Base-by-base conservation (phyloP, 352 stramenopile species). In the Salisapilia sapeloensis region DNA sequence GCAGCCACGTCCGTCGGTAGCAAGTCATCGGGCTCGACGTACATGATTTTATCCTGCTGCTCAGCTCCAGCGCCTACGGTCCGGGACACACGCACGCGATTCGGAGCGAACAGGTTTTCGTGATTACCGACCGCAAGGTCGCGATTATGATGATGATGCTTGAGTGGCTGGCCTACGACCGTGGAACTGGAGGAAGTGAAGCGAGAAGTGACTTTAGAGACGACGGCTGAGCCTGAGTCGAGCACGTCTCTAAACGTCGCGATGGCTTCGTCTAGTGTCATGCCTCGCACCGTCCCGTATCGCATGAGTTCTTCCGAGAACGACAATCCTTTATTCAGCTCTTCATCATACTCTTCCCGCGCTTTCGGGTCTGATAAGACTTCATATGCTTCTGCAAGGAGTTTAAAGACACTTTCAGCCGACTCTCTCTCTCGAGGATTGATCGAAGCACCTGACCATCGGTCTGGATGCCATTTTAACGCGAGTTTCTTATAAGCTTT, bases 391-490 rank as follows among this genome's bases (percentile, higher is more conserved):
- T 89, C 76, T 9, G 76, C 76, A 12, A 89, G 43, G 4, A 91
- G 38, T 38, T 91, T 91, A 34, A 91, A 91, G 12, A 81, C 59
- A 22, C 76, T 50, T 26, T 87, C 72, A 6, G 70, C 72, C 14
- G 66, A 70, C 10, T 74, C 50, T 30, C 71, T 53, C 36, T 89
- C 72, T 17, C 69, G 45, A 4, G 65, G 40, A n/a, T 59, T 63
- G 4, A 41, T 23, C 0, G 45, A 38, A 8, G 47, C 50, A 18
- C 60, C 61, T 1, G 75, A 46, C 69, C 67, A 89, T 4, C 72
- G 70, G 44, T 91, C 76, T 4, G 76, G 72, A 38, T 91, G 76
- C 76, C 76, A 91, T 36, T 84, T 85, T n/a, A 91, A 42, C 11
- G 76, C 76, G 8, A 86, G 33, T 3, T 47, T 44, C 19, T 76